Base-by-base conservation (phyloP, 371 early-diverging fungal genomes). In the Mucor piriformis region DNA sequence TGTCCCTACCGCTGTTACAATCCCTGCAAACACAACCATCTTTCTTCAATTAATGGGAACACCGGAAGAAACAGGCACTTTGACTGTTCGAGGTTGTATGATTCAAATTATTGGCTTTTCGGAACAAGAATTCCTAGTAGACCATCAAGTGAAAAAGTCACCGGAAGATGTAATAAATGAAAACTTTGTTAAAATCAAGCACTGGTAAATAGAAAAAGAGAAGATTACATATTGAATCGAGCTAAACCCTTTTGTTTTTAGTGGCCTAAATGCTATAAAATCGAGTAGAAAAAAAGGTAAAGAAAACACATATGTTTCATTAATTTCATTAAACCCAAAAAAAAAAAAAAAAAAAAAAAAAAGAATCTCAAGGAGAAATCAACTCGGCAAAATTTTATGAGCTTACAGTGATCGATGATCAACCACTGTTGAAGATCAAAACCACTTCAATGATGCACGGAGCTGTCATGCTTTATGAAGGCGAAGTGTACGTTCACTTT, bases 381-480 rank as follows among this genome's bases (percentile, higher is more conserved):
- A 37, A 18, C 8, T 6, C 20, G 3, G 8, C 29, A 21, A 76
- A 75, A 27, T 81, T 81, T 42, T 64, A 84, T n/a, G 74, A 82
- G 0, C 60, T 90, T 11, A 67, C 71, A 13, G 90, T 92, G 6
- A 85, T 93, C 50, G 82, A 84, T 4, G 74, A 78, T 18, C 90
- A 88, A 52, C 91, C 93, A 0, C 58, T 89, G 21, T 44, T 93
- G 15, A 83, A 87, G 42, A 80, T 85, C 16, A 83, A 81, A 46
- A 73, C 77, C 1, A 82, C 85, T 0, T 84, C 83, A 3, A 59
- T 87, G 2, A 66, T 81, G 23, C 88, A 88, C 49, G 81, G 83
- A 32, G 88, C 92, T 7, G 72, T 89, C 7, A 91, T 90, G 90
- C 69, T 93, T 12, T 93, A 84, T 65, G 92, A 92, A 64, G 93